phyloP scores from a whole-genome alignment of 768 basidiomycete species.

The Pleurotus giganteus region DNA sequence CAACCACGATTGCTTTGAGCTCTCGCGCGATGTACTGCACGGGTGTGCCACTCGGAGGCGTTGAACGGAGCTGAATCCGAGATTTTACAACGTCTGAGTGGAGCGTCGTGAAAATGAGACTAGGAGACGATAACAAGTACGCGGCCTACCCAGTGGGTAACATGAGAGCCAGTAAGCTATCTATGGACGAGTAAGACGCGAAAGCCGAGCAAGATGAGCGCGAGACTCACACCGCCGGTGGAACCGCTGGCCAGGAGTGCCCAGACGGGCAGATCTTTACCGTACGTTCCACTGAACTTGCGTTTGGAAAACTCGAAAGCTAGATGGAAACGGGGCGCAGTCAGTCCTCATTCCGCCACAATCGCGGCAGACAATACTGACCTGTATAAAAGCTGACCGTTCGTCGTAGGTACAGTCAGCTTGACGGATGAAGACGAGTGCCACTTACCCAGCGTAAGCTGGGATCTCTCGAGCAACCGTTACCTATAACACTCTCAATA shows the following conservation, averaged over 20 bases:
- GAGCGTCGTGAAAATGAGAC: neutral
- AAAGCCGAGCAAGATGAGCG: neutral
- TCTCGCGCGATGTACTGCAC: constrained; percentile 76
- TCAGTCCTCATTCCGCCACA: no score
- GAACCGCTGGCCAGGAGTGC: constrained; percentile 80
- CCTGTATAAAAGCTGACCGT: constrained; percentile 64
- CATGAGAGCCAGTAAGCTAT: constrained; percentile 93
- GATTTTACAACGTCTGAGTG: constrained; percentile 85
- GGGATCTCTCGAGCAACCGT: constrained; percentile 94
- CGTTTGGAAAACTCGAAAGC: constrained; percentile 92
- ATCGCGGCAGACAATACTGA: constrained; percentile 23
- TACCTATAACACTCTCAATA: constrained; percentile 43
- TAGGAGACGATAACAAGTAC: neutral
- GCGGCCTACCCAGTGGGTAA: constrained; percentile 72
- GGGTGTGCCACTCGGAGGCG: constrained; percentile 72
- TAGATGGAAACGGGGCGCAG: constrained; percentile 22
- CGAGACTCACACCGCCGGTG: constrained; percentile 67
- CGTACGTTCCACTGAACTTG: constrained; percentile 61
- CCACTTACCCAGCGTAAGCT: constrained; percentile 83
- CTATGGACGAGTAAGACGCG: constrained; percentile 26
- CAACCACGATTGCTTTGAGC: constrained; percentile 60
- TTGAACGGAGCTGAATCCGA: constrained; percentile 74
- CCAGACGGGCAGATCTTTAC: constrained; percentile 77
- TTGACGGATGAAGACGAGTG: neutral
- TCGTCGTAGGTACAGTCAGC: neutral